Evolutionary conservation across 345 rosid species (phyloP), one percentile per base, ranked within the genome.

Genomic region (Cardiospermum halicacabum): DNA sequence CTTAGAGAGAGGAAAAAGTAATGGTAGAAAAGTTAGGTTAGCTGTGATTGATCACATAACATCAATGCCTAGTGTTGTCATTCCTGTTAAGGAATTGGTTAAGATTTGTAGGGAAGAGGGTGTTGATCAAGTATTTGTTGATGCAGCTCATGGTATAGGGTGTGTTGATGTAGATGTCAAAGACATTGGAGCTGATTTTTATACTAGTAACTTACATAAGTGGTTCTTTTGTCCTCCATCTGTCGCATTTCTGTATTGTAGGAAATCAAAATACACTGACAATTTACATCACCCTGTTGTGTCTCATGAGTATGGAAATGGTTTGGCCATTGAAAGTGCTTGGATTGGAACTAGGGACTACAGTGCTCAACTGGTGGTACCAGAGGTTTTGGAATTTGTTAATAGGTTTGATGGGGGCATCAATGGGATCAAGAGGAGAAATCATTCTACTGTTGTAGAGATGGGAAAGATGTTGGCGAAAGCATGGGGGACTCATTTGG

Each of bases 151-250:
- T 62, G 94, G 94, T 9, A 84, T 93, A 8, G 98, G 98, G 8
- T 85, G 96, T 40, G 90, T 88, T 39, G 88, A 91, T 43, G 84
- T 94, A 45, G 93, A 94, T 69, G 76, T 94, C 83, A 80, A 84
- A 60, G 90, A 89, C 56, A 91, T 94, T 53, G 99, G 87, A 26
- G 99, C 99, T 67, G 99, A 94, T 63, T 94, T 89, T 68, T 94
- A 94, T 45, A 78, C 85, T 0, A 87, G 97, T 58, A 91, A 91
- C 62, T 82, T 94, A 70, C 89, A 91, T 32, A 94, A 94, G 60
- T 94, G 99, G 99, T 87, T 91, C 58, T 94, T 94, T 67, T 87
- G 96, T 10, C 99, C 97, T 0, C 99, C 99, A n/a, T 80, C 97
- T 0, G 93, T 82, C 3, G 96, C 99, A 0, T 89, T 94, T 79